These are phyloP conservation scores for Wickerhamiella alocasiicola DNA, from an alignment of 805 yeast species.

Conservation along the genomic window DNA sequence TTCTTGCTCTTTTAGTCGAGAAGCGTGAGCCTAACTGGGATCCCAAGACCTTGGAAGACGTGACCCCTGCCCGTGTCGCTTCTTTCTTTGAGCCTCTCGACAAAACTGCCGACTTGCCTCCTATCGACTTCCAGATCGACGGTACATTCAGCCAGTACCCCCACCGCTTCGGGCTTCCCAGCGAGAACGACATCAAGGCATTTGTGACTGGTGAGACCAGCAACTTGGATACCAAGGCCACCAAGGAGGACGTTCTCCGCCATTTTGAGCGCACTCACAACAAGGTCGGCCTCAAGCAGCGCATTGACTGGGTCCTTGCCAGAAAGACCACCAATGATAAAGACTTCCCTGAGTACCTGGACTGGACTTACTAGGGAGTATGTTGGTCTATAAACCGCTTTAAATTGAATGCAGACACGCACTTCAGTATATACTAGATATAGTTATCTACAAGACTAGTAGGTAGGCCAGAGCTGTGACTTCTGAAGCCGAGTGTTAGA, in stretches of 20 bases:
- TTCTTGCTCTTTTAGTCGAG: constrained; percentile 33
- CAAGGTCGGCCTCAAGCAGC: constrained; percentile 45
- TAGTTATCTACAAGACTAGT: too few relatives aligned
- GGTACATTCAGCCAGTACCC: constrained; percentile 40
- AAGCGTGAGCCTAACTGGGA: constrained; percentile 44
- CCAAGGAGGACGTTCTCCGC: constrained; percentile 52
- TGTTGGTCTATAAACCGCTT: background rate
- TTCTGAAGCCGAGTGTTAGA: too few relatives aligned
- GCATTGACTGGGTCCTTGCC: constrained; percentile 46
- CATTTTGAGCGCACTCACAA: constrained; percentile 40
- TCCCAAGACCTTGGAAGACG: constrained; percentile 33
- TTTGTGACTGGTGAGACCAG: constrained; percentile 62
- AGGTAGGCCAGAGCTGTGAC: too few relatives aligned
- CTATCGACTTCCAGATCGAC: constrained; percentile 25
- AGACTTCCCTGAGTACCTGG: constrained; percentile 33
- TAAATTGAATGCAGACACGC: background rate
- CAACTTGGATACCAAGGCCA: constrained; percentile 53
- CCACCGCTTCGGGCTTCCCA: constrained; percentile 67
- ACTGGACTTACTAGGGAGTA: constrained; percentile 37
- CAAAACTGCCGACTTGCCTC: constrained; percentile 22
- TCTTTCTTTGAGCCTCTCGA: constrained; percentile 22
- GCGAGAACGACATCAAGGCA: constrained; percentile 47
- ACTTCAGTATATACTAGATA: too few relatives aligned
- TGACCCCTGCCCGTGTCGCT: constrained; percentile 24
- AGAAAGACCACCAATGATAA: constrained; percentile 41